A percentile compares a stretch with the other conserved stretches of the same genome.
Conservation (phyloP, 352 stramenopile species). For the Albugo candida region DNA sequence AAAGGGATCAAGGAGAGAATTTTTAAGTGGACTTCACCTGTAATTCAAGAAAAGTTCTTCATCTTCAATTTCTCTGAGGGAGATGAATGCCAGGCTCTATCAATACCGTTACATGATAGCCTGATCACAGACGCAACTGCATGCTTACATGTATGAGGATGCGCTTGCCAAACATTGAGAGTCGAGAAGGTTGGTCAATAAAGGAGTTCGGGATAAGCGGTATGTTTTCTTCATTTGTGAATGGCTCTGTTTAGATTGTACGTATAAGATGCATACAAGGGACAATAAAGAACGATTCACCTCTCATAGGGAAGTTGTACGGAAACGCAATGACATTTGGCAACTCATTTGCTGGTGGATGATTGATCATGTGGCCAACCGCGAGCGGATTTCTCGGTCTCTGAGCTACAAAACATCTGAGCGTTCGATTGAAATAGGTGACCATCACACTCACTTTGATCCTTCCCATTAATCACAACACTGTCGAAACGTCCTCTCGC, state of each 20-base stretch:
- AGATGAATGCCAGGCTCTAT: constrained; percentile 55
- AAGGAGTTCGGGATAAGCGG: constrained; percentile 70
- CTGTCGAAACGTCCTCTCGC: constrained; percentile 69
- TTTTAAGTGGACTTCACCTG: constrained; percentile 11
- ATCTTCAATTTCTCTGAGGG: constrained; percentile 57
- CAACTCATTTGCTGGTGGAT: constrained; percentile 33
- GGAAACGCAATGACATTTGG: constrained; percentile 68
- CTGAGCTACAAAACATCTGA: constrained; percentile 15
- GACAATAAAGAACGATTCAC: constrained; percentile 5
- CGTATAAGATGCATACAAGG: not conserved
- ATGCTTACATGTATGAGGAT: constrained; percentile 50
- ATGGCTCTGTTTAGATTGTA: constrained; percentile 25
- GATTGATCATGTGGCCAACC: constrained; percentile 76
- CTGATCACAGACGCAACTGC: not conserved
- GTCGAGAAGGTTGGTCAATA: constrained; percentile 49
- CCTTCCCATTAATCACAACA: constrained; percentile 71
- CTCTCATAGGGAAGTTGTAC: constrained; percentile 62
- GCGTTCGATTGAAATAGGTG: not conserved
- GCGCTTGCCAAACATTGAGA: constrained; percentile 74
- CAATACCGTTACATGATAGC: not conserved
- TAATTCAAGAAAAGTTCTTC: constrained; percentile 80
- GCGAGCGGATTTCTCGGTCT: constrained; percentile 42
- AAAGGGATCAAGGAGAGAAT: not conserved
- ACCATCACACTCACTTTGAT: constrained; percentile 24
- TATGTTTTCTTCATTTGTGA: constrained; percentile 29